Percentiles rank a stretch among this genome's conserved stretches.
phyloP scores from a whole-genome alignment of 2,329 filamentous ascomycete genomes.

The Chaetomiaceae sp. region DNA sequence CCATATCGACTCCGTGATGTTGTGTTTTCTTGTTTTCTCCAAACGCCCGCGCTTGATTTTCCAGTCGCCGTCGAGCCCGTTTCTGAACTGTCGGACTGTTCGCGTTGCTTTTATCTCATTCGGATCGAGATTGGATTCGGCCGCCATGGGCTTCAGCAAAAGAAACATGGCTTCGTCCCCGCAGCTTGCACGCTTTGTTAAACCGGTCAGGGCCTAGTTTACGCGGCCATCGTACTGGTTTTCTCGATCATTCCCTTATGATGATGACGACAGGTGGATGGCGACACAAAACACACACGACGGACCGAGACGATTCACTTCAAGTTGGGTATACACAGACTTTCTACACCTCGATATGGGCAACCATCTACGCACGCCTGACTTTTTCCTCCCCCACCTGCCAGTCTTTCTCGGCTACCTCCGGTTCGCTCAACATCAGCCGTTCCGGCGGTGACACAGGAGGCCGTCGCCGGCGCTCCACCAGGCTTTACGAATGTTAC shows the following conservation, averaged over 20 bases:
- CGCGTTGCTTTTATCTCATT: too few relatives aligned
- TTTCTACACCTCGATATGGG: constrained; percentile 24
- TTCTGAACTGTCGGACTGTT: too few relatives aligned
- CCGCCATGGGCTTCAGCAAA: too few relatives aligned
- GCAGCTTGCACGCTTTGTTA: too few relatives aligned
- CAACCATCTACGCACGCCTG: constrained; percentile 22
- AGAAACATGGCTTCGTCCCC: too few relatives aligned
- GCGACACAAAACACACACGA: constrained; percentile 17
- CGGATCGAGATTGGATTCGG: too few relatives aligned
- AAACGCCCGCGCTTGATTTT: too few relatives aligned
- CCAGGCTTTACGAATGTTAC: constrained; percentile 25
- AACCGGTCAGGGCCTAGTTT: too few relatives aligned
- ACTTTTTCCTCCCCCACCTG: neutral
- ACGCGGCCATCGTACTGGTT: too few relatives aligned
- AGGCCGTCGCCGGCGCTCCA: constrained; percentile 6
- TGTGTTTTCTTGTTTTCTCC: too few relatives aligned
- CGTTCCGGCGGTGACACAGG: neutral
- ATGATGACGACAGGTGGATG: constrained; percentile 22
- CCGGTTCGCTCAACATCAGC: neutral
- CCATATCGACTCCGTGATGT: too few relatives aligned
- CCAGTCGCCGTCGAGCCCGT: too few relatives aligned
- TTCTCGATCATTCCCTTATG: constrained; percentile 7
- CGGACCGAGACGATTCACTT: constrained; percentile 20
- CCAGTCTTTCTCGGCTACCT: neutral
- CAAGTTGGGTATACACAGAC: constrained; percentile 22